Evolutionary conservation across 164 flowering plant genomes (phyloP), one percentile per base, ranked within the genome.

Genomic region (Paratinospora sagittata): DNA sequence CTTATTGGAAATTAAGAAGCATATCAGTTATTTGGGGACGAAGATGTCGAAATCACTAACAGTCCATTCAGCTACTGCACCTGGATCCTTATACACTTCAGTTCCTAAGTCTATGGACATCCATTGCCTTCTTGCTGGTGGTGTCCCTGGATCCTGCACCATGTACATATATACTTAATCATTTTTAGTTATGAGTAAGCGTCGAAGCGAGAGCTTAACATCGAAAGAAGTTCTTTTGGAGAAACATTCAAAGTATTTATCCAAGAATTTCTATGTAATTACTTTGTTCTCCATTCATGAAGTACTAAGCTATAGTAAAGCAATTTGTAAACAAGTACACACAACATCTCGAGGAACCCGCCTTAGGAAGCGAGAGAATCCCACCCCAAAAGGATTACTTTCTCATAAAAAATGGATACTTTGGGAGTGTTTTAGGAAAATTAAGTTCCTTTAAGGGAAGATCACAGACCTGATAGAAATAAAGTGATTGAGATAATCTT

Each of bases 71-170:
- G 89, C 88, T 13, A 78, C 77, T 73, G 80, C 82, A 76, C 82
- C 73, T 10, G 76, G 74, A 43, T 81, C 81, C 9, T 77, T 79
- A 66, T 74, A 88, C 3, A 88, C 82, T 70, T 90, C 91, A 14
- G 87, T 86, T n/a, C 91, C 96, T 55, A 88, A 58, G 69, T 90
- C 87, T 24, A 90, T 68, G 0, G 96, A 90, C 61, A 63, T 70
- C 92, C 96, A 90, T 58, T 45, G 57, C 77, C 96, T 87, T 60
- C 73, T 84, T 9, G 85, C 89, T 39, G 88, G 85, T 27, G 78
- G 58, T 8, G 89, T 69, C 27, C 63, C 45, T n/a, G 71, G 71
- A 57, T 69, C 71, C 71, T 69, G 71, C 71, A 69, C n/a, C 8
- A 65, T 16, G 37, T 24, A 37, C 17, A 14, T 39, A 3, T 10